Evolutionary conservation across 306 rosid species (phyloP), one percentile per base, ranked within the genome.

Genomic region (Fragaria ananassa): DNA sequence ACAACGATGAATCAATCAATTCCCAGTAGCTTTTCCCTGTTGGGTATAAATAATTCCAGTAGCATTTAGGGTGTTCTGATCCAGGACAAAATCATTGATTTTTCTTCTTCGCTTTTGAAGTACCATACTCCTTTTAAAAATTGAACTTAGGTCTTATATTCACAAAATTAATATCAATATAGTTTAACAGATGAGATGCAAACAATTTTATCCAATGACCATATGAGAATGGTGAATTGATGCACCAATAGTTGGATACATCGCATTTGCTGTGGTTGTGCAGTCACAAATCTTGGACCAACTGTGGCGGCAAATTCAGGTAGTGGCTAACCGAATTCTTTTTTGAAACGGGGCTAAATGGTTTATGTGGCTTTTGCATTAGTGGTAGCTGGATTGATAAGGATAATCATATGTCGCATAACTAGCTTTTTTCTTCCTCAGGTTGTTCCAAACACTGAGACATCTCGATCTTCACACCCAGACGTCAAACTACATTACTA

Each of bases 381-480:
- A 58, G 37, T 10, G 17, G 63, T 23, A 4, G 1, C 35, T 11
- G 64, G 25, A 41, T 41, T 23, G 64, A 25, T 58, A 10, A 58
- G 15, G 29, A 21, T 21, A 21, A 60, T 7, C 39, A 60, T 60
- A 60, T 13, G 34, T 27, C 19, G 17, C 19, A 60, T 12, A 27
- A 12, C 5, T 13, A 29, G 18, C n/a, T 56, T 10, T 3, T 61
- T 6, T 13, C 13, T 31, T 14, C 10, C 21, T 29, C 68, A 62
- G 42, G 39, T 3, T 23, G 57, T 65, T 77, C 50, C 74, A 57
- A 4, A 56, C 53, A 21, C 5, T 39, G 58, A 31, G 74, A 72
- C 81, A 72, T 54, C 42, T 47, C 31, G 31, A 29, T 29, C 37
- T 66, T 68, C 39, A 35, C 42, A 4, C 44, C 63, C 71, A 49